Percentiles rank a stretch among this genome's conserved stretches.
phyloP scores from a whole-genome alignment of 225 moss, liverwort and hornwort species.

The Asterella californica region DNA sequence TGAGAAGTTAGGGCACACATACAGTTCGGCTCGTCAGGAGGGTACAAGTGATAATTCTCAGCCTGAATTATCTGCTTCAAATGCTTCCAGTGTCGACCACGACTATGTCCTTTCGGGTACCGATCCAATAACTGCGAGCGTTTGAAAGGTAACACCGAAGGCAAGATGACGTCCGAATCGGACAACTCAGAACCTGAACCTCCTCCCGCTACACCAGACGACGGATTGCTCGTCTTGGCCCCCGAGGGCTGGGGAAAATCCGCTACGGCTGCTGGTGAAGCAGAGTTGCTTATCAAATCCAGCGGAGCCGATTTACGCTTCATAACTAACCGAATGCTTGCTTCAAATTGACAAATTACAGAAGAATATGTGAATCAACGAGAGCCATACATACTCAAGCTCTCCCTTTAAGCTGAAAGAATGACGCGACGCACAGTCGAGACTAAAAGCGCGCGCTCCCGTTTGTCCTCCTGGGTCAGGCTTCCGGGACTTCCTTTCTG shows the following conservation, averaged over 20 bases:
- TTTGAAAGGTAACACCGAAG: slow-evolving; percentile 79
- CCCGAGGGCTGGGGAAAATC: slow-evolving; percentile 8
- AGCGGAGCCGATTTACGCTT: slow-evolving; percentile 46
- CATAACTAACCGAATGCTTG: slow-evolving; percentile 17
- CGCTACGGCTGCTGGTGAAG: slow-evolving; percentile 24
- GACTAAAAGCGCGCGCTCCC: not conserved
- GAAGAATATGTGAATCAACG: not conserved
- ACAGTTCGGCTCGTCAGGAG: slow-evolving; percentile 82
- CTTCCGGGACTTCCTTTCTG: no score
- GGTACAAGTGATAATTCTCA: slow-evolving; percentile 76
- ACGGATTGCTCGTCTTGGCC: not conserved
- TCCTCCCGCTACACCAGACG: not conserved
- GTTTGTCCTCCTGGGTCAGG: no score
- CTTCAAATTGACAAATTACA: not conserved
- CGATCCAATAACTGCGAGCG: slow-evolving; percentile 72
- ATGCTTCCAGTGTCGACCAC: slow-evolving; percentile 97
- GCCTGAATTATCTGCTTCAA: slow-evolving; percentile 96
- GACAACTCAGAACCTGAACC: slow-evolving; percentile 39
- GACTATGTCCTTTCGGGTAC: slow-evolving; percentile 84
- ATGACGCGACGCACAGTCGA: not conserved
- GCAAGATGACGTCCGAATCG: slow-evolving; percentile 64
- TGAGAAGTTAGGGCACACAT: slow-evolving; percentile 22
- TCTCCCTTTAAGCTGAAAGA: not conserved
- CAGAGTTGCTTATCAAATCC: slow-evolving; percentile 40
- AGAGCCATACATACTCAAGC: not conserved